Evolutionary conservation across 1,284 basidiomycete species (phyloP), one percentile per base, ranked within the genome.

Genomic region (Boletus holoroseus): DNA sequence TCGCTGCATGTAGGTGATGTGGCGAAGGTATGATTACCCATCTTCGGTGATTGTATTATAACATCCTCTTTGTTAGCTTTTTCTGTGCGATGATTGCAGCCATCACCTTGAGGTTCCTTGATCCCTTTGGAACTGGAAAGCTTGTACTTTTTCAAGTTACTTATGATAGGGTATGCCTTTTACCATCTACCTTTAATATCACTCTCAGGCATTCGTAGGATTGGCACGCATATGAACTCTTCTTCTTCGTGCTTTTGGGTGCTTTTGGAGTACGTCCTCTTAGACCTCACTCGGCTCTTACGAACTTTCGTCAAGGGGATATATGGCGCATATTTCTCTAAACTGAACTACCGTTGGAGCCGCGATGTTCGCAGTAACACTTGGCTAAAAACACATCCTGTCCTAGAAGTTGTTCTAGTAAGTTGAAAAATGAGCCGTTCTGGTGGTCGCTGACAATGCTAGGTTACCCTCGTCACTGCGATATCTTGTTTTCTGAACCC

Each of bases 11-110:
- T 37, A 77, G 74, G 79, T 88, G 53, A 88, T 94, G 91, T 94
- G 91, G 91, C 76, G 91, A 72, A 90, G 88, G 89, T 90, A 59
- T 47, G 55, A 32, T 50, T 43, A n/a, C 32, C 1, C 11, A 28
- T 38, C 18, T 42, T 38, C 11, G 22, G 20, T 40, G 47, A 30
- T 47, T 39, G 30, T 26, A n/a, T 51, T n/a, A 2, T 49, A 24
- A 53, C 47, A 2, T 24, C 35, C 27, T 34, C 41, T 36, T 50
- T 52, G 28, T 22, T 61, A 85, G 89, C 58, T 96, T 96, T 73
- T 95, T 94, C 73, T 95, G 92, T 63, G 94, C 94, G 0, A 94
- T 93, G 78, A 88, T 95, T 58, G 93, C 93, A 0, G 91, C 91
- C 2, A 83, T 93, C 55, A 92, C 91, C 1, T 73, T 96, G 46